Conservation (phyloP, 2,329 filamentous ascomycete genomes). For the Chrysosphaeria jannelii region DNA sequence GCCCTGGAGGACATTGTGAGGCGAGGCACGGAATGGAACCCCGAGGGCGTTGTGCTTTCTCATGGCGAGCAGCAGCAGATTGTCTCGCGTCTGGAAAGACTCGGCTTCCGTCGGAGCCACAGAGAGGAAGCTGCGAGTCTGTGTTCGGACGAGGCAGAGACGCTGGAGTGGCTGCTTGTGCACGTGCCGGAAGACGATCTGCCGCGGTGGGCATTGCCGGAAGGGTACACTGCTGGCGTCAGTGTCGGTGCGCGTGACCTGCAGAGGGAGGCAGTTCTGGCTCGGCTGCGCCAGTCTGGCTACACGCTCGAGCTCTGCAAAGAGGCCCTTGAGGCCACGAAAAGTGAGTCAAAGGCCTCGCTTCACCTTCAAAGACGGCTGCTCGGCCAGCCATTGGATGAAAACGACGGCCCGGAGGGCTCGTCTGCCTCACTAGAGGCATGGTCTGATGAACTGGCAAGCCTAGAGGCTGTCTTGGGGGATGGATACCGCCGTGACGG, state of each 20-base stretch:
- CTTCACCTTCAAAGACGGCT: conserved; percentile 49
- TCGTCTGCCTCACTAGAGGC: too few species aligned
- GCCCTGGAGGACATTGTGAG: conserved; percentile 58
- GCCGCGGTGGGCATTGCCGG: conserved; percentile 74
- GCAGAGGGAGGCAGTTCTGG: conserved; percentile 52
- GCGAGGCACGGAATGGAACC: conserved; percentile 62
- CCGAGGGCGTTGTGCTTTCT: conserved; percentile 37
- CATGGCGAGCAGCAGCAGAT: conserved; percentile 24
- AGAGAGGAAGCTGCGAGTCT: conserved; percentile 62
- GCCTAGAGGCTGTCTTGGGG: conserved; percentile 62
- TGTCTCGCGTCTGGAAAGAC: conserved; percentile 39
- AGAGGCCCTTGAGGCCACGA: conserved; percentile 40
- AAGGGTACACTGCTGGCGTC: conserved; percentile 72
- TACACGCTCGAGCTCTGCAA: conserved; percentile 67
- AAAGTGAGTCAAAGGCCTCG: conserved; percentile 49
- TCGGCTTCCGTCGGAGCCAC: conserved; percentile 74
- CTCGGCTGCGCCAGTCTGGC: conserved; percentile 51
- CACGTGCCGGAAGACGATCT: conserved; percentile 93
- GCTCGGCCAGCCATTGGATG: conserved; percentile 11
- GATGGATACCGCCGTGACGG: conserved; percentile 34
- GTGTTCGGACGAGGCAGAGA: conserved; percentile 78
- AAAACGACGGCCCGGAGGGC: conserved; percentile 16
- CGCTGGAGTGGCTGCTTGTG: conserved; percentile 82
- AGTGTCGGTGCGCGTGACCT: conserved; percentile 60
- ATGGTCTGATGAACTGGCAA: conserved; percentile 68